These are phyloP conservation scores for Liquidambar formosana DNA, from an alignment of 164 flowering plant species.

Conservation along the genomic window DNA sequence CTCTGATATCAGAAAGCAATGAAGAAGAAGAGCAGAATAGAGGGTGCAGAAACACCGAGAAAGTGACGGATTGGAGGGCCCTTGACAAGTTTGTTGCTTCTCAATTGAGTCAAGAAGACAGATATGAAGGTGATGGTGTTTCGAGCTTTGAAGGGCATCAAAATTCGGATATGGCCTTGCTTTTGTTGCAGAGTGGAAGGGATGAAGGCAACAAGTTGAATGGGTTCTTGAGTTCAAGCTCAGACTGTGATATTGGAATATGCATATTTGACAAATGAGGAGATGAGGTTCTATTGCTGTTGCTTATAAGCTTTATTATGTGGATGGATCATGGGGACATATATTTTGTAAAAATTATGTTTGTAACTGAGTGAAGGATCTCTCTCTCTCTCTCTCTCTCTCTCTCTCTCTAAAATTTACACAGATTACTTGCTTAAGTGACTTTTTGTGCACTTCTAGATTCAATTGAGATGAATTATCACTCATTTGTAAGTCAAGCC, in stretches of 20 bases:
- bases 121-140: slow-evolving; percentile 29
- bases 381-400: too few relatives aligned
- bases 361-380: background rate
- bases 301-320: background rate
- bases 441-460: too few relatives aligned
- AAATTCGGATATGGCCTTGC: slow-evolving; percentile 46
- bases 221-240: slow-evolving; percentile 36
- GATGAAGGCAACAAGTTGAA: slow-evolving; percentile 21
- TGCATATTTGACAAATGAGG: slow-evolving; percentile 68
- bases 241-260: slow-evolving; percentile 60
- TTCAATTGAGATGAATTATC: too few relatives aligned
- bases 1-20: slow-evolving; percentile 35
- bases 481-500: too few relatives aligned
- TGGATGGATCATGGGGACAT: slow-evolving; percentile 1
- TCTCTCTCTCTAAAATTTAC: too few relatives aligned
- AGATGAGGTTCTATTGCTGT: background rate
- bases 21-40: slow-evolving; percentile 24
- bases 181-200: slow-evolving; percentile 42
- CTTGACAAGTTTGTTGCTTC: slow-evolving; percentile 95
- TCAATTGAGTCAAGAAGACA: slow-evolving; percentile 79
- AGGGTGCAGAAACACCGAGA: slow-evolving; percentile 21
- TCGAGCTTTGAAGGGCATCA: slow-evolving; percentile 32
- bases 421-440: too few relatives aligned
- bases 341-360: slow-evolving; percentile 19
- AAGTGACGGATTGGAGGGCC: slow-evolving; percentile 88